Evolutionary conservation across 2,329 filamentous ascomycete genomes (phyloP).

Genomic region (Metarhizium guizhouense): DNA sequence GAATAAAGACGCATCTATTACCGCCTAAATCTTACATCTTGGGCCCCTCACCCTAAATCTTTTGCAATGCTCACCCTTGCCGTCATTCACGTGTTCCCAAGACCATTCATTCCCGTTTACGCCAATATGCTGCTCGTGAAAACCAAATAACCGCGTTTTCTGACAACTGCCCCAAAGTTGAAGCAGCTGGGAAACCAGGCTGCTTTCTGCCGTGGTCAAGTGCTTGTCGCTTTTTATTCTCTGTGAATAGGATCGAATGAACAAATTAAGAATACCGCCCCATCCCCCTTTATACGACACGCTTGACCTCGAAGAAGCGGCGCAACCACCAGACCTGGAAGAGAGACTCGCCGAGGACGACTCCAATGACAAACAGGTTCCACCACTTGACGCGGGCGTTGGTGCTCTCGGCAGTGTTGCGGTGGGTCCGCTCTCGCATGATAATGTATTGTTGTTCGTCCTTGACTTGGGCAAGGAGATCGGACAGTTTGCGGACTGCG

Average conservation of each 20-base stretch:
- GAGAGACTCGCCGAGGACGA: constrained; percentile 82
- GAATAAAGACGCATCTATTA: constrained; percentile 1
- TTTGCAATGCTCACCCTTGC: constrained; percentile 1
- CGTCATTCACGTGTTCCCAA: constrained; percentile 3
- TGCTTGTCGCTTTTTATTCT: not conserved
- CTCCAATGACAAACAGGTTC: constrained; percentile 90
- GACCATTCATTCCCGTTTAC: constrained; percentile 4
- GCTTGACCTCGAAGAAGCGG: constrained; percentile 88
- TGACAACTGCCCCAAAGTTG: not conserved
- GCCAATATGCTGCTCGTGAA: constrained; percentile 3
- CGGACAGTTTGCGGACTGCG: constrained; percentile 70
- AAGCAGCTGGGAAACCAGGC: not conserved
- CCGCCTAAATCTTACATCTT: constrained; percentile 1
- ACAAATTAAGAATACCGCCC: not conserved
- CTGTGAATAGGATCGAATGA: not conserved
- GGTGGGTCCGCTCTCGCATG: constrained; percentile 86
- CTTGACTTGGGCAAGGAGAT: constrained; percentile 85
- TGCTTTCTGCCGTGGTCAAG: not conserved
- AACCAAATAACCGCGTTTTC: not conserved
- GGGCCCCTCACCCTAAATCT: not conserved
- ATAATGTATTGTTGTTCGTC: constrained; percentile 98
- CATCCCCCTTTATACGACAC: constrained; percentile 42
- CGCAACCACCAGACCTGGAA: constrained; percentile 99
- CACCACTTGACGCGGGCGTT: constrained; percentile 98
- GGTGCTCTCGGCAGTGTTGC: constrained; percentile 98